Base-by-base conservation (phyloP, 1,284 basidiomycete genomes). In the Fomitopsis schrenkii region DNA sequence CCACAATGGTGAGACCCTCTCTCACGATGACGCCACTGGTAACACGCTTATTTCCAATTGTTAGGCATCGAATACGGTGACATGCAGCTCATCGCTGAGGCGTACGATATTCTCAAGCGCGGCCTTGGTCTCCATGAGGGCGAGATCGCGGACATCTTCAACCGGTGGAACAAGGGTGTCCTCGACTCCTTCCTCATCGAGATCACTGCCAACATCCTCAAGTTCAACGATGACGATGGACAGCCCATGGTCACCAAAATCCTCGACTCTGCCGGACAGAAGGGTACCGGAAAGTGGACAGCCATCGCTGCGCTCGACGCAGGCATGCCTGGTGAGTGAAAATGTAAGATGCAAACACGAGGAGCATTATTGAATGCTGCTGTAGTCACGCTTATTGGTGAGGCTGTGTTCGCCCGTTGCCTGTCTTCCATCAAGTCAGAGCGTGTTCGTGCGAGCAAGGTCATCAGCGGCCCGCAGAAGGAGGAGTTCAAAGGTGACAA, bases 241-340 rank as follows among this genome's bases (percentile, higher is more conserved):
- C 84, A 78, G 71, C 93, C 95, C 61, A 86, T 99, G 67, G 87
- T 99, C 67, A 84, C 82, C 73, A 99, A 99, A 82, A 97, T 99
- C 72, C 85, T 98, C 66, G 96, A 98, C 77, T 75, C 91, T 73
- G 97, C 97, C 66, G 97, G 97, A 62, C 97, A 99, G 79, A 99
- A 99, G 83, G 97, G 97, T 76, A 99, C 97, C 67, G 97, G 97
- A 63, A 99, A 99, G 81, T 99, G 97, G 97, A 99, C 97, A 64
- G 97, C 97, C 66, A 93, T 98, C 73, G 94, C 95, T 74, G 97
- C 97, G 64, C 90, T 99, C 67, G 97, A 99, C 72, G 90, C 95
- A 68, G 97, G 97, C 72, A 92, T 87, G 72, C 87, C 93, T 64
- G 91, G 91, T 91, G 66, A 64, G 84, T 74, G 90, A 9, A 4